Evolutionary conservation across 495 filamentous ascomycete species (phyloP).

Genomic region (Aspergillus sclerotiicarbonarius): DNA sequence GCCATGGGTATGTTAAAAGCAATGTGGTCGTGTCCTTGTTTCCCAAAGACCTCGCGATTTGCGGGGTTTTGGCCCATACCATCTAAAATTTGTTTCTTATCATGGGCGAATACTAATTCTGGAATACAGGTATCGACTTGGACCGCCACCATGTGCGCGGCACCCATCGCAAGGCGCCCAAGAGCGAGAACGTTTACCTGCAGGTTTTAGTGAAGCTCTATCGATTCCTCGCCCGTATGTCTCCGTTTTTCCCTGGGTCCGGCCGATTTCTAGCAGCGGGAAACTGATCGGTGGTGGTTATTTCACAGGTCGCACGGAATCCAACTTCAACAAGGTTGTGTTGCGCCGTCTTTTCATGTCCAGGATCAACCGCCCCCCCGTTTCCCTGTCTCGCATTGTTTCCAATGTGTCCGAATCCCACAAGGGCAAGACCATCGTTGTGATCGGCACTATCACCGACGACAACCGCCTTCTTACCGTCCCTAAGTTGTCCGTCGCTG

Average conservation of each 20-base stretch:
- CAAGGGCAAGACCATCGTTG: conserved; percentile 85
- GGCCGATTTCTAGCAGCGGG: conserved; percentile 6
- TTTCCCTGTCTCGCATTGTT: conserved; percentile 88
- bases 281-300: conserved; percentile 16
- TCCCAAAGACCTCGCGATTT: not conserved
- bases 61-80: not conserved
- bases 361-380: conserved; percentile 91
- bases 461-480: conserved; percentile 87
- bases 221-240: conserved; percentile 95
- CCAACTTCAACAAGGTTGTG: conserved; percentile 94
- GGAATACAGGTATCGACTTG: conserved; percentile 60
- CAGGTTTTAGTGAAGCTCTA: conserved; percentile 98
- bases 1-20: conserved; percentile 45
- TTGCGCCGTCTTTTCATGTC: conserved; percentile 97
- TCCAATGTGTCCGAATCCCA: conserved; percentile 61
- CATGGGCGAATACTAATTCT: conserved; percentile 7
- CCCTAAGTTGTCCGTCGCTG: conserved; percentile 89
- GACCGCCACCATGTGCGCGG: conserved; percentile 79
- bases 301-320: conserved; percentile 81
- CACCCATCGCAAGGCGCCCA: conserved; percentile 91
- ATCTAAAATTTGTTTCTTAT: not conserved
- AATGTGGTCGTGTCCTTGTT: not conserved
- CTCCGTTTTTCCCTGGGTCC: not conserved
- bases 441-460: conserved; percentile 92
- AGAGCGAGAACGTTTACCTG: conserved; percentile 97